Conservation (phyloP, 495 filamentous ascomycete genomes). For the Diplogelasinospora grovesii region DNA sequence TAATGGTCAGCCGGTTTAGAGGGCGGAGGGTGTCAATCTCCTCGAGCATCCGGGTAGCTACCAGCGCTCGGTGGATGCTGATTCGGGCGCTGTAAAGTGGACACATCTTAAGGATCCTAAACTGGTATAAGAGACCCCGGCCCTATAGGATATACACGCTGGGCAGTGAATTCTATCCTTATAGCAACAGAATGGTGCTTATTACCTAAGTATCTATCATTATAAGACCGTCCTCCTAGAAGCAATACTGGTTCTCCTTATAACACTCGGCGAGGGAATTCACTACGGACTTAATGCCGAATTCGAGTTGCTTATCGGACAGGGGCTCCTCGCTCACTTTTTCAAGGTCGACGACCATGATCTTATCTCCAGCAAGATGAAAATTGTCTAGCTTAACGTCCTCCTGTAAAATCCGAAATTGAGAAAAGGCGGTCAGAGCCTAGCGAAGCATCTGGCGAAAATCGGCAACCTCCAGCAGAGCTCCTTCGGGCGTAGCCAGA, state of each 20-base stretch:
- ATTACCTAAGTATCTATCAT: too few species aligned
- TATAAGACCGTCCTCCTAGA: slow-evolving; percentile 10
- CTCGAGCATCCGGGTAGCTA: too few species aligned
- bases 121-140: too few species aligned
- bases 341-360: slow-evolving; percentile 12
- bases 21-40: too few species aligned
- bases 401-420: slow-evolving; percentile 5
- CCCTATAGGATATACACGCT: too few species aligned
- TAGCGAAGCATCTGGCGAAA: slow-evolving; percentile 7
- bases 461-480: slow-evolving; percentile 5
- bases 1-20: too few species aligned
- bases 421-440: slow-evolving; percentile 6
- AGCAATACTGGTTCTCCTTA: slow-evolving; percentile 11
- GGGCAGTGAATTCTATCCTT: too few species aligned
- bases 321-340: slow-evolving; percentile 3
- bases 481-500: slow-evolving; percentile 7
- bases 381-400: slow-evolving; percentile 14
- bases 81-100: too few species aligned
- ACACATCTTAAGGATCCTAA: too few species aligned
- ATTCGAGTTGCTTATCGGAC: slow-evolving; percentile 6
- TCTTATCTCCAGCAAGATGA: slow-evolving; percentile 6
- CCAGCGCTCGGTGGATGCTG: too few species aligned
- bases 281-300: slow-evolving; percentile 6
- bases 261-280: slow-evolving; percentile 6
- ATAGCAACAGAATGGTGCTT: too few species aligned